These are phyloP conservation scores for Ustilago hordei DNA, from an alignment of 1,284 basidiomycete genomes.

Conservation along the genomic window DNA sequence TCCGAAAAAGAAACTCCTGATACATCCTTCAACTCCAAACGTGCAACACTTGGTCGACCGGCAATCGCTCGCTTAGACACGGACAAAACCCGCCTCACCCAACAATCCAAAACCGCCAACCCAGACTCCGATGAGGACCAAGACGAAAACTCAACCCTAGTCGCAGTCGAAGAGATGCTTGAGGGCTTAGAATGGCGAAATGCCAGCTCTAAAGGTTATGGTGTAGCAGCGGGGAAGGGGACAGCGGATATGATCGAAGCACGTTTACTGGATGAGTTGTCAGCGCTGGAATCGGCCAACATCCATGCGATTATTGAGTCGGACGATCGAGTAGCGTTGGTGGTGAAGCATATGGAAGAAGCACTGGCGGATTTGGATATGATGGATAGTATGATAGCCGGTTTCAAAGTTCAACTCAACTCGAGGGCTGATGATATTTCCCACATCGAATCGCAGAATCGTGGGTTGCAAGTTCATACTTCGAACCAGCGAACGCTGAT, in stretches of 20 bases:
- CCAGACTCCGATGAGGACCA: constrained; percentile 38
- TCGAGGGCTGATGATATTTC: constrained; percentile 80
- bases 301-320: constrained; percentile 97
- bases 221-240: constrained; percentile 41
- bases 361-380: constrained; percentile 85
- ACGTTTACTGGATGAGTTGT: constrained; percentile 64
- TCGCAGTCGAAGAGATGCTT: constrained; percentile 89
- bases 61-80: constrained; percentile 37
- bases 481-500: constrained; percentile 84
- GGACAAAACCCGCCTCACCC: constrained; percentile 14
- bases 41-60: constrained; percentile 40
- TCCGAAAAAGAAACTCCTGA: constrained; percentile 29
- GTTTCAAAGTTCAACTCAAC: constrained; percentile 66
- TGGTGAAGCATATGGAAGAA: constrained; percentile 88
- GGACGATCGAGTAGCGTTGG: constrained; percentile 83
- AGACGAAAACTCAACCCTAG: constrained; percentile 63
- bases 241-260: constrained; percentile 69
- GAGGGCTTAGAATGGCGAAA: constrained; percentile 91
- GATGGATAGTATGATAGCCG: constrained; percentile 73
- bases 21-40: constrained; percentile 29
- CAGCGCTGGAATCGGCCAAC: constrained; percentile 76
- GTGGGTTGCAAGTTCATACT: constrained; percentile 95
- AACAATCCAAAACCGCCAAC: constrained; percentile 5
- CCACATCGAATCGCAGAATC: constrained; percentile 95
- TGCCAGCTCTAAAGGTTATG: constrained; percentile 27